Conservation (phyloP, 2,329 filamentous ascomycete species). For the Colletotrichum tropicale region DNA sequence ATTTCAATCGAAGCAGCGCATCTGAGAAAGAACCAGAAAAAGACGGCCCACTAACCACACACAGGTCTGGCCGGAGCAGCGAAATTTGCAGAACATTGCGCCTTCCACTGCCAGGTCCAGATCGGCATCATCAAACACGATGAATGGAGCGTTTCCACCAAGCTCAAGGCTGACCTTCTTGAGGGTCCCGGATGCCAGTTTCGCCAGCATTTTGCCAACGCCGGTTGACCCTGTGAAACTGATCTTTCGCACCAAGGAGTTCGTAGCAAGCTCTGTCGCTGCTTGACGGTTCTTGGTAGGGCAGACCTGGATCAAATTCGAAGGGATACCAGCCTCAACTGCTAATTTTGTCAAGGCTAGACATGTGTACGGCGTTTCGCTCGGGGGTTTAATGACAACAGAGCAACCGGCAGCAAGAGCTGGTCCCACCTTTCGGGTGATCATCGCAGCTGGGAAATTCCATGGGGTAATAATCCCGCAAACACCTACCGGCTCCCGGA, state of each 20-base stretch:
- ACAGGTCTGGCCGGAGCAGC: constrained; percentile 75
- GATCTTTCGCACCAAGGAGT: constrained; percentile 64
- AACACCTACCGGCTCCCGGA: constrained; percentile 68
- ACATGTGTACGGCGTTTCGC: constrained; percentile 72
- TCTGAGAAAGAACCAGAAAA: neutral
- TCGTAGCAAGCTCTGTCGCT: constrained; percentile 27
- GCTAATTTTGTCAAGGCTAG: constrained; percentile 70
- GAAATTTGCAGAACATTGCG: constrained; percentile 73
- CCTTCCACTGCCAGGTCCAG: constrained; percentile 71
- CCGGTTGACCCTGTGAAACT: constrained; percentile 71
- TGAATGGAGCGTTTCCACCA: constrained; percentile 77
- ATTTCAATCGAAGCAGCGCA: neutral
- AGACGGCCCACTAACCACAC: constrained; percentile 38
- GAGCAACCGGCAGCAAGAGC: constrained; percentile 73
- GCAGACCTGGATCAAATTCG: constrained; percentile 57
- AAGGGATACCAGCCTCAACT: constrained; percentile 69
- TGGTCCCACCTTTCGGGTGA: constrained; percentile 47
- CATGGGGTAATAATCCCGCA: constrained; percentile 70
- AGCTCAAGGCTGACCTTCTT: constrained; percentile 79
- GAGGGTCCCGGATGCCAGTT: constrained; percentile 69
- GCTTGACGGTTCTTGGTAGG: constrained; percentile 27
- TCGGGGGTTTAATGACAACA: constrained; percentile 71
- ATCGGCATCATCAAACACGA: constrained; percentile 79
- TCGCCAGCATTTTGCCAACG: constrained; percentile 62
- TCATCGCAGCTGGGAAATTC: constrained; percentile 66